Evolutionary conservation across 2,329 filamentous ascomycete species (phyloP).

Genomic region (Capronia epimyces): DNA sequence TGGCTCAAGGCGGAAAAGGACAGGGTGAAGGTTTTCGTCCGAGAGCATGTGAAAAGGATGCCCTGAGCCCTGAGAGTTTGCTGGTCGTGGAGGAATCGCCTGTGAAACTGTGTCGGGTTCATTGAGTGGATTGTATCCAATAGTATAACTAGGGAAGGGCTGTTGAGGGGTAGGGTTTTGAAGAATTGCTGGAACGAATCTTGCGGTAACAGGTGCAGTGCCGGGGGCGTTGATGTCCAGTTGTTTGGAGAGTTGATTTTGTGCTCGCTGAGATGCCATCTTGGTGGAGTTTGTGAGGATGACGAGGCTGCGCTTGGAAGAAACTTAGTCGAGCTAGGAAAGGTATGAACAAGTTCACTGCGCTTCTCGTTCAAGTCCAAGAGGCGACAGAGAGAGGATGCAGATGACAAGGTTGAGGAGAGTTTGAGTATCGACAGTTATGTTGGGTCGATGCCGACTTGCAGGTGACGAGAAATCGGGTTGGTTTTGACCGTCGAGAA

Average conservation of each 20-base stretch:
- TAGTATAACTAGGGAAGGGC: conserved; percentile 12
- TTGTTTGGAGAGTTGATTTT: conserved; percentile 5
- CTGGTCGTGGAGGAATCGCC: conserved; percentile 6
- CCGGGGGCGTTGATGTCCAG: conserved; percentile 9
- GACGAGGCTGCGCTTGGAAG: neutral
- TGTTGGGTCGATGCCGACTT: too few species aligned
- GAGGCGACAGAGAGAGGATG: too few species aligned
- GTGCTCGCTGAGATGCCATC: conserved; percentile 4
- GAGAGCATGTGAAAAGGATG: conserved; percentile 15
- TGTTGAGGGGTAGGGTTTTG: conserved; percentile 7
- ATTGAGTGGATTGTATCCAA: conserved; percentile 10
- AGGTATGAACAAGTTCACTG: too few species aligned
- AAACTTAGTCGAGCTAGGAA: too few species aligned
- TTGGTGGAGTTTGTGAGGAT: neutral
- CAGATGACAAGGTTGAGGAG: too few species aligned
- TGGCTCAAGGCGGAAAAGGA: conserved; percentile 21
- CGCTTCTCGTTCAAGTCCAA: too few species aligned
- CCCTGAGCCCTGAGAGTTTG: conserved; percentile 3
- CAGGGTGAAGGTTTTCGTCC: conserved; percentile 15
- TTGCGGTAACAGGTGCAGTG: neutral
- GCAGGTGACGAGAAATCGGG: too few species aligned
- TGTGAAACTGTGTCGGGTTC: neutral
- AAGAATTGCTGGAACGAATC: neutral
- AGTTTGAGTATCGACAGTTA: too few species aligned
- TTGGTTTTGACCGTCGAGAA: too few species aligned